A percentile compares a stretch with the other conserved stretches of the same genome.
Conservation (phyloP, 1,284 basidiomycete genomes). For the Fereydounia khargensis region DNA sequence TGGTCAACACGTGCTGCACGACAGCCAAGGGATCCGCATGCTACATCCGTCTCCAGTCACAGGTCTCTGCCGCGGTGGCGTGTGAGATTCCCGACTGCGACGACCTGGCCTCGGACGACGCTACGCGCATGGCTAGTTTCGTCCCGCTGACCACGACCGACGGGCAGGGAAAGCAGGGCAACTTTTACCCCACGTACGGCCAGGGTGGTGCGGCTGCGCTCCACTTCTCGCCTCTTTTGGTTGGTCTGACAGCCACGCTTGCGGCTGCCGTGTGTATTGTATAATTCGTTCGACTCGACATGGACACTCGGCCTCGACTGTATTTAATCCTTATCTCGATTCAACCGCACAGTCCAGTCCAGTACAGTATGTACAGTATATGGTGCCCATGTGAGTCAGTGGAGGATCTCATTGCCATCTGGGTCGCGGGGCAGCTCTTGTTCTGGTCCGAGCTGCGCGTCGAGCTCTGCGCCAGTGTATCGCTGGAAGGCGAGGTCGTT, state of each 20-base stretch:
- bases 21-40: constrained; percentile 17
- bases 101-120: constrained; percentile 28
- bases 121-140: constrained; percentile 28
- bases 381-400: neutral
- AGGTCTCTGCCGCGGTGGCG: constrained; percentile 7
- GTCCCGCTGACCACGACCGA: constrained; percentile 30
- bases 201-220: constrained; percentile 1
- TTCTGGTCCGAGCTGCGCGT: neutral
- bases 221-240: neutral
- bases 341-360: neutral
- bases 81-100: constrained; percentile 36
- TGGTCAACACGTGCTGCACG: constrained; percentile 41
- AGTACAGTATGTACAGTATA: neutral
- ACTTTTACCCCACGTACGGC: constrained; percentile 36
- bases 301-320: neutral
- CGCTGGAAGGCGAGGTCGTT: constrained; percentile 16
- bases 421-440: neutral
- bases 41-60: constrained; percentile 30
- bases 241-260: neutral
- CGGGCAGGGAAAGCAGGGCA: constrained; percentile 37
- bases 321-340: neutral
- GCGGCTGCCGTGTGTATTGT: neutral
- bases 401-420: neutral
- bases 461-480: neutral
- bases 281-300: neutral